Evolutionary conservation across 2,329 filamentous ascomycete species (phyloP).

Genomic region (Sarocladium oryzae): DNA sequence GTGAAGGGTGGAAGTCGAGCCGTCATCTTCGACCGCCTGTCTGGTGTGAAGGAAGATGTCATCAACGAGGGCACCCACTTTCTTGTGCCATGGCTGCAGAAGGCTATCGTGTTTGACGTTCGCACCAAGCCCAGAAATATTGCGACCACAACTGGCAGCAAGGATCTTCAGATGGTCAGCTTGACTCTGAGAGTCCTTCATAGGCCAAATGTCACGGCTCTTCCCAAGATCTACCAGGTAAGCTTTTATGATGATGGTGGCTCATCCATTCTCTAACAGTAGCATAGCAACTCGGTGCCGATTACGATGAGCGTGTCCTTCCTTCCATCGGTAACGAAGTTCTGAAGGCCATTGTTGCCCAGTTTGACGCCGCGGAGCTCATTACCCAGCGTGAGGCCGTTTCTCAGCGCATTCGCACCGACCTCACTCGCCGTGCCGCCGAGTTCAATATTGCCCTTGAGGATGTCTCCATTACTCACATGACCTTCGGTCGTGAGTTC

Average conservation of each 20-base stretch:
- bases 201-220: conserved; percentile 81
- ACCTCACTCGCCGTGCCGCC: conserved; percentile 83
- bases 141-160: conserved; percentile 93
- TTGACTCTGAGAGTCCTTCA: conserved; percentile 93
- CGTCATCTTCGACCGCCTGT: conserved; percentile 93
- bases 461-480: conserved; percentile 98
- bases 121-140: conserved; percentile 97
- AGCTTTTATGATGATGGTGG: conserved; percentile 6
- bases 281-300: conserved; percentile 80
- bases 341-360: conserved; percentile 94
- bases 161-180: conserved; percentile 99
- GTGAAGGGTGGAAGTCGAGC: conserved; percentile 91
- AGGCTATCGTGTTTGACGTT: conserved; percentile 92
- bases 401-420: conserved; percentile 84
- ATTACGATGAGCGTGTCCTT: conserved; percentile 97
- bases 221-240: conserved; percentile 99
- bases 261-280: conserved; percentile 10
- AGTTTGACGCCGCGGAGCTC: conserved; percentile 97
- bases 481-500: conserved; percentile 99
- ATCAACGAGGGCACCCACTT: conserved; percentile 97
- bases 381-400: conserved; percentile 99
- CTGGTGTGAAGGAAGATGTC: conserved; percentile 87
- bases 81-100: conserved; percentile 90
- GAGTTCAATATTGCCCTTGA: conserved; percentile 99
- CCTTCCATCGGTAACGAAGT: conserved; percentile 99